Conservation (phyloP, 345 rosid genomes). For the Ceriops decandra region DNA sequence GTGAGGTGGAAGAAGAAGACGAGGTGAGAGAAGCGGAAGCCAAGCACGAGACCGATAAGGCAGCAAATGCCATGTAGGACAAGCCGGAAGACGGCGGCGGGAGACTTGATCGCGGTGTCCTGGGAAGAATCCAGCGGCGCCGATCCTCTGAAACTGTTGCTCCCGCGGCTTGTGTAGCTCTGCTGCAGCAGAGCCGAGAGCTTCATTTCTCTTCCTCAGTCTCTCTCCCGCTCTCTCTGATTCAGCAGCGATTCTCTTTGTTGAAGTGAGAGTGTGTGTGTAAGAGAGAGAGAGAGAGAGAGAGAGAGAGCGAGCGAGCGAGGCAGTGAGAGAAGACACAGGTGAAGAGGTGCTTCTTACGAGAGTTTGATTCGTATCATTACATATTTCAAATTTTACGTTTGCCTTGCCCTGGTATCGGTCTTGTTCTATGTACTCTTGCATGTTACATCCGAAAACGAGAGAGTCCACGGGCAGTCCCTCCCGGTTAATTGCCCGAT, state of each 20-base stretch:
- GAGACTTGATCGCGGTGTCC: conserved; percentile 55
- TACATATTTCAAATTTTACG: too few relatives aligned
- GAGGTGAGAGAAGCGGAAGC: conserved; percentile 87
- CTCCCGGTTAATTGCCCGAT: background rate
- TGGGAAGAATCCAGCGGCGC: conserved; percentile 59
- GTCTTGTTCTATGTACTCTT: too few relatives aligned
- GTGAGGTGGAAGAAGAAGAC: conserved; percentile 78
- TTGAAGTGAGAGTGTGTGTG: background rate
- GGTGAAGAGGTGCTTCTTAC: background rate
- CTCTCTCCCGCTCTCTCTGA: background rate
- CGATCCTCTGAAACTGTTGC: conserved; percentile 51
- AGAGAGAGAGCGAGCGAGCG: too few relatives aligned
- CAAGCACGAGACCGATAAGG: conserved; percentile 79
- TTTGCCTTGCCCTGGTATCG: too few relatives aligned
- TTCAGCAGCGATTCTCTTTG: background rate
- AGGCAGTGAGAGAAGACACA: background rate
- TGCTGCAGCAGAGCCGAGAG: conserved; percentile 66
- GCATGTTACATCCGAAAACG: too few relatives aligned
- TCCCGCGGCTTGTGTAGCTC: conserved; percentile 76
- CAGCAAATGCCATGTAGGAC: conserved; percentile 74
- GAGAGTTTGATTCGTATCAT: background rate
- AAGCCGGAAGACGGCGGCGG: conserved; percentile 68
- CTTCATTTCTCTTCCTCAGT: conserved; percentile 44
- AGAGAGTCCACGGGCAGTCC: background rate
- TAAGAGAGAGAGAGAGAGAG: background rate